Base-by-base conservation (phyloP, 2,329 filamentous ascomycete genomes). In the Fusarium buxicola region DNA sequence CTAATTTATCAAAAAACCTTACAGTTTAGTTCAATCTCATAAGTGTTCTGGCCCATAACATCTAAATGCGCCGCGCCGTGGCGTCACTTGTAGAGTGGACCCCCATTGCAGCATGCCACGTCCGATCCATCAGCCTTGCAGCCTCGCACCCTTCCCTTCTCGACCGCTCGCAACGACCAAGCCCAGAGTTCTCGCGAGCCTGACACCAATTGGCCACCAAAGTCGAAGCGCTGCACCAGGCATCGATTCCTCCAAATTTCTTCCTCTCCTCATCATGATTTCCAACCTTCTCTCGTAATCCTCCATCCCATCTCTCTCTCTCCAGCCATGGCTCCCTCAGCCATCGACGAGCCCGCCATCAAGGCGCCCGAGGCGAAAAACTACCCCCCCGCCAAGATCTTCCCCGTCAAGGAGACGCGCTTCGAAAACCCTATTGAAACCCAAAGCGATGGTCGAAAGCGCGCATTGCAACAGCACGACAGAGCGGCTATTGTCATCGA, bases 401-500 rank as follows among this genome's bases (percentile, higher is more conserved):
- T 86, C 65, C 80, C 82, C n/a, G 83, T 87, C 56, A 85, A 84
- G 70, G 88, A 90, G 72, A 83, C 81, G 56, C 82, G 80, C 62
- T 89, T 89, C 70, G 85, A 88, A 60, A 82, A 82, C 58, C 82
- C 78, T 52, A 77, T 84, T 32, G 76, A 81, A 27, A 77, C 83
- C 2, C 81, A 86, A 69, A 79, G 82, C 8, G 89, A 94, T 70
- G 92, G 91, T 43, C 93, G 90, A 72, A 83, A 86, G 70, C 83
- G 85, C 67, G 94, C 92, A 58, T 83, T 85, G 46, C 78, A 85
- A 54, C 78, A 84, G 16, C 76, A 82, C 13, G 83, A 80, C 55
- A 79, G 81, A 40, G 91, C 89, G 47, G 92, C 93, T 46, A 97
- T 99, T 72, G 92, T 99, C 62, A 98, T 99, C 73, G 95, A 99